A percentile compares a stretch with the other conserved stretches of the same genome.
These are phyloP conservation scores for Dalbergia oliveri DNA, from an alignment of 306 rosid genomes.

Conservation along the genomic window DNA sequence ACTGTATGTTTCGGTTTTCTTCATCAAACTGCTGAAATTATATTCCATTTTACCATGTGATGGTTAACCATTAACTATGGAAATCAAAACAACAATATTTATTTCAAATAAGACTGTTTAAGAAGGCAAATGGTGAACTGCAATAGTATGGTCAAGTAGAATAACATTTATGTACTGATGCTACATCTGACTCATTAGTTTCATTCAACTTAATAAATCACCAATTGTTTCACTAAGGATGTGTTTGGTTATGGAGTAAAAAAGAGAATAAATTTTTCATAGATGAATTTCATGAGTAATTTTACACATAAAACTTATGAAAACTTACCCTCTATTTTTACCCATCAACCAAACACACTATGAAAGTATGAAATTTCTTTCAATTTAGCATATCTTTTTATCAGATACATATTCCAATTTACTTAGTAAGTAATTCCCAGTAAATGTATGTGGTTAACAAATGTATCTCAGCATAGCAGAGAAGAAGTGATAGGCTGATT, in stretches of 20 bases:
- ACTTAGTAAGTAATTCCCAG: not conserved
- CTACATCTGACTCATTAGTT: not conserved
- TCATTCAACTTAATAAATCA: not conserved
- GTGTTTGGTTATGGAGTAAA: too few relatives aligned
- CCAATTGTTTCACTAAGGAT: not conserved
- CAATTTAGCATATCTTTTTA: not conserved
- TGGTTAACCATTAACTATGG: not conserved
- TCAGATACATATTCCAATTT: not conserved
- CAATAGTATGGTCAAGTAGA: not conserved
- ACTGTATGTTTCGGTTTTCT: too few relatives aligned
- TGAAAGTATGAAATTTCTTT: not conserved
- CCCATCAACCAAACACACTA: too few relatives aligned
- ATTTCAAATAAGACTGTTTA: not conserved
- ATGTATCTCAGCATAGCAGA: slow-evolving; percentile 15
- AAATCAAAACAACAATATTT: not conserved
- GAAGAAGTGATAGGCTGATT: slow-evolving; percentile 36
- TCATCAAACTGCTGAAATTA: not conserved
- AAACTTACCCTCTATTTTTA: too few relatives aligned
- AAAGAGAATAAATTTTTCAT: too few relatives aligned
- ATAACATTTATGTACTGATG: not conserved
- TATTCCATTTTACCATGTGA: not conserved
- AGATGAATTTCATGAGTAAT: too few relatives aligned
- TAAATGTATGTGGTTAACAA: not conserved
- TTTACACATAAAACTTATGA: too few relatives aligned
- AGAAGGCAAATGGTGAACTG: not conserved